Conservation (phyloP, 1,139 yeast genomes). For the Yamadazyma diospyri region DNA sequence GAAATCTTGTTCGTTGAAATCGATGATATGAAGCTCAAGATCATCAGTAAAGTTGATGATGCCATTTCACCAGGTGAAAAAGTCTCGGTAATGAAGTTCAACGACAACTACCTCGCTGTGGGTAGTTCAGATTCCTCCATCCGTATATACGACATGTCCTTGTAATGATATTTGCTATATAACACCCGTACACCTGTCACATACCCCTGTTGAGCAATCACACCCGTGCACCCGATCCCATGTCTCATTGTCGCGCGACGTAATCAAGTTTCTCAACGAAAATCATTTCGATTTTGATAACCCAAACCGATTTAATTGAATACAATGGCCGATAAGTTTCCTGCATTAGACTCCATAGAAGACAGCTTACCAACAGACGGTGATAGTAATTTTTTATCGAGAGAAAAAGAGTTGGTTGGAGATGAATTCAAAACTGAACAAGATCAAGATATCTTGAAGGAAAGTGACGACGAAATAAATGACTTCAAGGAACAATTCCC, state of each 20-base stretch:
- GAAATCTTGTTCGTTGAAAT: conserved; percentile 5
- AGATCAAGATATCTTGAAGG: conserved; percentile 52
- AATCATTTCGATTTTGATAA: neutral
- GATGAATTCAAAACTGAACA: conserved; percentile 74
- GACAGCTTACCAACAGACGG: conserved; percentile 32
- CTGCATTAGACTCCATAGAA: conserved; percentile 63
- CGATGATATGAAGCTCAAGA: conserved; percentile 23
- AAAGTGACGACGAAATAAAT: conserved; percentile 57
- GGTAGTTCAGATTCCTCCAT: conserved; percentile 72
- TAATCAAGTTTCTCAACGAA: conserved; percentile 1
- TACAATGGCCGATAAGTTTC: conserved; percentile 80
- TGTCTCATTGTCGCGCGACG: conserved; percentile 2
- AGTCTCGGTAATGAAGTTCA: conserved; percentile 57
- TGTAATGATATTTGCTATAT: conserved; percentile 1
- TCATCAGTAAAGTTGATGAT: conserved; percentile 28
- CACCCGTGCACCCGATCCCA: neutral
- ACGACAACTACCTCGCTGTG: conserved; percentile 47
- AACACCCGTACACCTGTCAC: neutral
- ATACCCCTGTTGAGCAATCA: neutral
- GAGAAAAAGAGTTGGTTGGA: conserved; percentile 84
- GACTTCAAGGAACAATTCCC: conserved; percentile 70
- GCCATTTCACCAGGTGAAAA: conserved; percentile 56
- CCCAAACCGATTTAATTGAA: neutral
- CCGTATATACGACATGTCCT: conserved; percentile 39
- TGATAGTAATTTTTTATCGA: conserved; percentile 65